These are phyloP conservation scores for Carex myosuroides DNA, from an alignment of 176 grass and related monocot species.

Conservation along the genomic window DNA sequence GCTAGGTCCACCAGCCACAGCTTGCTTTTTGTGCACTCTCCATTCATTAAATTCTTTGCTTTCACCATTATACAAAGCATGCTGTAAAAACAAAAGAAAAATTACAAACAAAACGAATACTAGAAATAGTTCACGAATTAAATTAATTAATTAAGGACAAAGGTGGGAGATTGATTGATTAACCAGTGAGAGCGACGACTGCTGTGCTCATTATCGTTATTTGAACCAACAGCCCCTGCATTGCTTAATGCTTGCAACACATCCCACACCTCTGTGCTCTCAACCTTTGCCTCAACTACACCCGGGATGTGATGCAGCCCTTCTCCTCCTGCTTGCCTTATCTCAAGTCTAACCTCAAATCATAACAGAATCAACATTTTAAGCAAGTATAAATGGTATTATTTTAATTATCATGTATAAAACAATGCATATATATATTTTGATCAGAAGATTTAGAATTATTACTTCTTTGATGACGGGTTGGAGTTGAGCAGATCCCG, in stretches of 20 bases:
- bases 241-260: conserved; percentile 74
- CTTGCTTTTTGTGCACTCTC: too few relatives aligned
- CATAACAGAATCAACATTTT: background rate
- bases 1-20: conserved; percentile 96
- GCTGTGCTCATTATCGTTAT: too few relatives aligned
- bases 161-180: too few relatives aligned
- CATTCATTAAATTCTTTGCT: too few relatives aligned
- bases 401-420: background rate
- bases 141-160: too few relatives aligned
- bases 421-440: background rate
- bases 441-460: background rate
- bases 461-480: conserved; percentile 86
- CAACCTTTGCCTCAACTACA: conserved; percentile 75
- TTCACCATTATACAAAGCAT: too few relatives aligned
- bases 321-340: conserved; percentile 68
- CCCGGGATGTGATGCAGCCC: conserved; percentile 83
- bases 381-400: background rate
- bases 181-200: too few relatives aligned
- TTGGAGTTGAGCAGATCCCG: conserved; percentile 63
- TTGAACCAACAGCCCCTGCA: conserved; percentile 88
- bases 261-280: conserved; percentile 74
- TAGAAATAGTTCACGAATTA: too few relatives aligned
- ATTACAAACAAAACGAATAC: too few relatives aligned
- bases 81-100: too few relatives aligned
- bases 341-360: conserved; percentile 54